Percentiles rank a stretch among this genome's conserved stretches.
Conservation (phyloP, 805 yeast species). For the Pichia paraexigua region DNA sequence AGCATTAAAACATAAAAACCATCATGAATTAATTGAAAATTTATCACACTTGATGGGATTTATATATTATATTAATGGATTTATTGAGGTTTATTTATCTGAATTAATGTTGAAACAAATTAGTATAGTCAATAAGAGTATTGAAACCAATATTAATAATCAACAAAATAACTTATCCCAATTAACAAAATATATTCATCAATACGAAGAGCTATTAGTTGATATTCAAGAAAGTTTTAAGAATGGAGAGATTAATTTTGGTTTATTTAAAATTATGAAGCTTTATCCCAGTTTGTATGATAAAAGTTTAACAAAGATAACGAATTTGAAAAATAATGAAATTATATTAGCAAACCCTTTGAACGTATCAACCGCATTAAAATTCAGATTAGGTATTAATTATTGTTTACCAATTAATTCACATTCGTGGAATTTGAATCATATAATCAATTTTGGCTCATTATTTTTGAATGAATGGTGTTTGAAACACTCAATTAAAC, state of each 20-base stretch:
- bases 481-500: background rate
- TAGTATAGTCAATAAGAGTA: background rate
- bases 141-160: background rate
- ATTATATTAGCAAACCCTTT: conserved; percentile 1
- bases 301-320: conserved; percentile 5
- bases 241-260: background rate
- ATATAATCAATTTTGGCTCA: conserved; percentile 19
- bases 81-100: conserved; percentile 3
- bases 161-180: background rate
- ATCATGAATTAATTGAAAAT: background rate
- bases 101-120: background rate
- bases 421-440: conserved; percentile 10
- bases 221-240: background rate
- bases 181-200: background rate
- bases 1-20: background rate
- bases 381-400: conserved; percentile 7
- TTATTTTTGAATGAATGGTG: conserved; percentile 19
- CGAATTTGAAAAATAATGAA: conserved; percentile 3
- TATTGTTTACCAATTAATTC: conserved; percentile 14
- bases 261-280: background rate
- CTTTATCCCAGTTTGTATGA: background rate
- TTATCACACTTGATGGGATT: conserved; percentile 5
- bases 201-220: background rate
- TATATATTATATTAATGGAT: conserved; percentile 10
- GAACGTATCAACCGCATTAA: background rate